A percentile compares a stretch with the other conserved stretches of the same genome.
These are phyloP conservation scores for Pestalotiopsis sp. DNA, from an alignment of 2,329 filamentous ascomycete species.

Conservation along the genomic window DNA sequence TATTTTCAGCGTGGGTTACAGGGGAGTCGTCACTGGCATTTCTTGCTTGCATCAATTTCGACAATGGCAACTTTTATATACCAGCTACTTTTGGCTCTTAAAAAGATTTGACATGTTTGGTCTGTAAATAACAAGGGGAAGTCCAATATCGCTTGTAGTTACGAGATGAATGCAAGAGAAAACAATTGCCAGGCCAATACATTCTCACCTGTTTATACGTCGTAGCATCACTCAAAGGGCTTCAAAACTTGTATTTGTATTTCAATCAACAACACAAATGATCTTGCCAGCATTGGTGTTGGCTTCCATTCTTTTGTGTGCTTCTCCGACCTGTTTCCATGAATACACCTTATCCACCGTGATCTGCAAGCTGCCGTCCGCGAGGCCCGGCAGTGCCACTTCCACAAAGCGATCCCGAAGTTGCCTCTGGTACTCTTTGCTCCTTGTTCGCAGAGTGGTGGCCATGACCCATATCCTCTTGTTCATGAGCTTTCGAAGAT, in stretches of 20 bases:
- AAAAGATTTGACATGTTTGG: no score
- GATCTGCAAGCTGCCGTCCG: not conserved
- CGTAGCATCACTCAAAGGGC: not conserved
- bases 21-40: not conserved
- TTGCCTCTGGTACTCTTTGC: slow-evolving; percentile 3
- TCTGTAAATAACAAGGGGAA: no score
- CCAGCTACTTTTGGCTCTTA: no score
- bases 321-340: slow-evolving; percentile 5
- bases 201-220: not conserved
- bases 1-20: not conserved
- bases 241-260: not conserved
- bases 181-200: not conserved
- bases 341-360: slow-evolving; percentile 7
- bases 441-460: not conserved
- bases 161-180: no score
- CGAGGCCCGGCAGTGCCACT: not conserved
- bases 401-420: slow-evolving; percentile 3
- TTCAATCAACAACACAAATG: slow-evolving; percentile 3
- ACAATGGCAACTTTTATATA: no score
- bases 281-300: slow-evolving; percentile 7
- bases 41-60: no score
- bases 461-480: slow-evolving; percentile 8
- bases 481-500: slow-evolving; percentile 8
- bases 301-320: slow-evolving; percentile 7
- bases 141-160: no score